Base-by-base conservation (phyloP, 768 basidiomycete genomes). In the Termitomyces sp. region DNA sequence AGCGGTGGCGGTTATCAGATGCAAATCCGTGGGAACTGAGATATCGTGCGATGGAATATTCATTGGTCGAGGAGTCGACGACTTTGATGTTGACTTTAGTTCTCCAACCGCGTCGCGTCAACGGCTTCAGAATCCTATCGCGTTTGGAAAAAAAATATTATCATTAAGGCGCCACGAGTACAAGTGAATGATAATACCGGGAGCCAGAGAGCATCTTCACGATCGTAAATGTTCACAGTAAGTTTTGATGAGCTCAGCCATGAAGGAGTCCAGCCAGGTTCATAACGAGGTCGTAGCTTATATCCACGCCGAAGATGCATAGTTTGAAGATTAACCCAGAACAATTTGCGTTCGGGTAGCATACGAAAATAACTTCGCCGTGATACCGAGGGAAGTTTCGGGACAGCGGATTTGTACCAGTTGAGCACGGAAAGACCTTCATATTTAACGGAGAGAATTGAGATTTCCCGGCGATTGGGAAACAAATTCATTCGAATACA, bases 221-320 rank as follows among this genome's bases (percentile, higher is more conserved):
- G 2, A 19, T 41, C 14, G 26, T 51, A 21, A 3, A 41, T 50
- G n/a, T n/a, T 19, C 26, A 15, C 17, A 9, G 35, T 8, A 22
- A 2, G 14, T 22, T 15, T 47, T 4, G 32, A 34, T 14, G 5
- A 47, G 9, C 49, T 49, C 10, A 40, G n/a, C 54, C 47, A 55
- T 8, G 32, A 26, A 3, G n/a, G 32, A 59, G 3, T 14, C 12
- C 35, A 28, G 42, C 12, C 35, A 28, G 42, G 55, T 17, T 34
- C 42, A 41, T 51, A 57, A 35, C 50, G 41, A 19, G 54, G 35
- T 38, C 50, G 43, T 6, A 53, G 55, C 26, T 56, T 21, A 35
- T 45, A 55, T 17, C 40, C 49, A n/a, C 48, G 49, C 2, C n/a
- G 9, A 17, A 45, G 26, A 41, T 53, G 55, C 52, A 53, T 40